phyloP scores from a whole-genome alignment of 768 basidiomycete genomes.

The Mycena vulgaris region DNA sequence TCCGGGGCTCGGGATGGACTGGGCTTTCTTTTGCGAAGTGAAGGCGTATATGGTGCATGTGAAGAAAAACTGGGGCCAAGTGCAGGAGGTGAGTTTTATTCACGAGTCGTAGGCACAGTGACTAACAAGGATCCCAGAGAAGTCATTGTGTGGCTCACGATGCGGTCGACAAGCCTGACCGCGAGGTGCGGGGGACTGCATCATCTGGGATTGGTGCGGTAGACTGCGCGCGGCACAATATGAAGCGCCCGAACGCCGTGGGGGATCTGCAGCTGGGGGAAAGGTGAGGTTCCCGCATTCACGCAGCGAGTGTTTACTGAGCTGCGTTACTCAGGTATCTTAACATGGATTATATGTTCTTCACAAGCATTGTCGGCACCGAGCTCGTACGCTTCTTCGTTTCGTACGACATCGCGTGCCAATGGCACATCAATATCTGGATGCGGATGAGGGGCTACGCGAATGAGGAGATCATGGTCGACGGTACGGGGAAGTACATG shows the following conservation, averaged over 20 bases:
- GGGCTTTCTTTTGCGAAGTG: conserved; percentile 32
- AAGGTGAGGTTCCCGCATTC: too few species aligned
- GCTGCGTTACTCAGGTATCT: background rate
- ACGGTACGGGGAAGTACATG: background rate
- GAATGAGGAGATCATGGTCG: background rate
- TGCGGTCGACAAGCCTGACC: background rate
- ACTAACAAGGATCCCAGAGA: background rate
- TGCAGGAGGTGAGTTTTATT: background rate
- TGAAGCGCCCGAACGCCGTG: background rate
- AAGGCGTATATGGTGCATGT: conserved; percentile 25
- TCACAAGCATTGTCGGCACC: background rate
- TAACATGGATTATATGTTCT: background rate
- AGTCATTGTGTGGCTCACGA: background rate
- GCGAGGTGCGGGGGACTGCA: background rate
- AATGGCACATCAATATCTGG: conserved; percentile 33
- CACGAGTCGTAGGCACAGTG: background rate
- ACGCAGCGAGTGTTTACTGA: too few species aligned
- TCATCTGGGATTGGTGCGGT: background rate
- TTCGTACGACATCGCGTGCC: conserved; percentile 44
- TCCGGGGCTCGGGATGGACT: conserved; percentile 33
- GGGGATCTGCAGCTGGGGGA: background rate
- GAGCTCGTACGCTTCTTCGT: conserved; percentile 21
- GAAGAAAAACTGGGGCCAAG: background rate
- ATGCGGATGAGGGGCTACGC: conserved; percentile 30
- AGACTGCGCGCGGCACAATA: background rate